Evolutionary conservation across 1,284 basidiomycete species (phyloP).

Genomic region (Ustilago curta): DNA sequence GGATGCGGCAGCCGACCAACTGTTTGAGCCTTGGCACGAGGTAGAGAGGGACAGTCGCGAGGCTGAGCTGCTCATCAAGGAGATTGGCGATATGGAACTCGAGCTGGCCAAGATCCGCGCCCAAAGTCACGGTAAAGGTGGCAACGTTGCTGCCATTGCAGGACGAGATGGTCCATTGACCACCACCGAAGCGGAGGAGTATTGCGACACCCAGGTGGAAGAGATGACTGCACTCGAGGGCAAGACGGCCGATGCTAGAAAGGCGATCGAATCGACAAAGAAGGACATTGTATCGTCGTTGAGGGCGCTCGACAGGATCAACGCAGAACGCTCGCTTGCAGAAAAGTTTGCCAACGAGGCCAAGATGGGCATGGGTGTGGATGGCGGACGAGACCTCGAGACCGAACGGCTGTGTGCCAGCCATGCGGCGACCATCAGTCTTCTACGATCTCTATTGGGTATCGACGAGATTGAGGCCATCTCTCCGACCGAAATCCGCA

Average conservation of each 20-base stretch:
- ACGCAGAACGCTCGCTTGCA: constrained; percentile 56
- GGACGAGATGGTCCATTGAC: constrained; percentile 56
- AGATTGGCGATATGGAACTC: constrained; percentile 63
- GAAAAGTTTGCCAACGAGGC: constrained; percentile 63
- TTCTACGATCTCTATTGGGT: constrained; percentile 47
- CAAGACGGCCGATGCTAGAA: constrained; percentile 49
- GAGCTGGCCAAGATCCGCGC: constrained; percentile 61
- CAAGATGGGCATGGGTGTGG: constrained; percentile 57
- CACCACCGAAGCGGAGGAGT: constrained; percentile 55
- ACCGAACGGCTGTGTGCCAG: constrained; percentile 58
- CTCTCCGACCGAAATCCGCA: constrained; percentile 37
- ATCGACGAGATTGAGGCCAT: constrained; percentile 47
- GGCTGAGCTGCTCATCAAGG: constrained; percentile 51
- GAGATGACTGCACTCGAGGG: constrained; percentile 57
- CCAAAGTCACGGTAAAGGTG: constrained; percentile 48
- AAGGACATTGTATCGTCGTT: constrained; percentile 55
- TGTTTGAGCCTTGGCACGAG: constrained; percentile 52
- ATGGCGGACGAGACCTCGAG: constrained; percentile 59
- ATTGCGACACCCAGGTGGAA: constrained; percentile 56
- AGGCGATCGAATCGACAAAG: constrained; percentile 57
- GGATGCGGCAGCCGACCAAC: constrained; percentile 49
- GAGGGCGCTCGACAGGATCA: constrained; percentile 55
- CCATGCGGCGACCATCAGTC: constrained; percentile 41
- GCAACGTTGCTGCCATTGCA: constrained; percentile 47
- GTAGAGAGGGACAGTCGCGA: constrained; percentile 47